Percentiles rank a stretch among this genome's conserved stretches.
Evolutionary conservation across 257 asterid genomes (phyloP).

Genomic region (Fraxinus anomala): DNA sequence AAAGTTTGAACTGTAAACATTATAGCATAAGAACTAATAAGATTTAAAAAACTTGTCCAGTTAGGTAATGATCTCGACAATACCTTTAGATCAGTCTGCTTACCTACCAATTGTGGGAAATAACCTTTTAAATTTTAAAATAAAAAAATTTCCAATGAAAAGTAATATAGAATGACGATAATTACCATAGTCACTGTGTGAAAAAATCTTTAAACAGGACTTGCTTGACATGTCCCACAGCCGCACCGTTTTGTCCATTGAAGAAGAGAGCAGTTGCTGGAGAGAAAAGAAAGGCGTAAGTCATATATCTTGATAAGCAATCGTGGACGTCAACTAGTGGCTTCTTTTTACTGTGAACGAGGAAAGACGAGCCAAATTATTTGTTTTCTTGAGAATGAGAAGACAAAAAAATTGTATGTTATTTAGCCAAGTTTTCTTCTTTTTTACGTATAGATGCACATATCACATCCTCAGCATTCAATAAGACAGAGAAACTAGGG

Average conservation of each 20-base stretch:
- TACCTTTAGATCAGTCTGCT: not conserved
- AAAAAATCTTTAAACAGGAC: constrained; percentile 48
- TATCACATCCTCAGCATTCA: not conserved
- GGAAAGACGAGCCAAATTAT: not conserved
- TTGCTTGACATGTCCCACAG: constrained; percentile 53
- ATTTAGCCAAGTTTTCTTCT: not conserved
- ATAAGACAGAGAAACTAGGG: not conserved
- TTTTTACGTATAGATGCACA: not conserved
- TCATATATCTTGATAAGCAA: constrained; percentile 3
- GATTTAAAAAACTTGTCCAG: not conserved
- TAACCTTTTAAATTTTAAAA: constrained; percentile 41
- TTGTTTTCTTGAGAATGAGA: not conserved
- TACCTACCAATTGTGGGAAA: constrained; percentile 56
- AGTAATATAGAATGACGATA: not conserved
- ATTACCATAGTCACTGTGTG: constrained; percentile 54
- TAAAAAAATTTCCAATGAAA: not conserved
- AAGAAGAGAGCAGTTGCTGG: constrained; percentile 52
- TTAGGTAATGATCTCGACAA: not conserved
- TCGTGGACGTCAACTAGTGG: not conserved
- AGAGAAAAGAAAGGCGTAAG: constrained; percentile 8
- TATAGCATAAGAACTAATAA: not conserved
- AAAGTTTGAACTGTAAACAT: not conserved
- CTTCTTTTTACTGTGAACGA: not conserved
- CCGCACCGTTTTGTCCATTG: constrained; percentile 59
- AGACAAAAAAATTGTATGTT: not conserved